Conservation (phyloP, 2,329 filamentous ascomycete genomes). For the Monosporascus sp. region DNA sequence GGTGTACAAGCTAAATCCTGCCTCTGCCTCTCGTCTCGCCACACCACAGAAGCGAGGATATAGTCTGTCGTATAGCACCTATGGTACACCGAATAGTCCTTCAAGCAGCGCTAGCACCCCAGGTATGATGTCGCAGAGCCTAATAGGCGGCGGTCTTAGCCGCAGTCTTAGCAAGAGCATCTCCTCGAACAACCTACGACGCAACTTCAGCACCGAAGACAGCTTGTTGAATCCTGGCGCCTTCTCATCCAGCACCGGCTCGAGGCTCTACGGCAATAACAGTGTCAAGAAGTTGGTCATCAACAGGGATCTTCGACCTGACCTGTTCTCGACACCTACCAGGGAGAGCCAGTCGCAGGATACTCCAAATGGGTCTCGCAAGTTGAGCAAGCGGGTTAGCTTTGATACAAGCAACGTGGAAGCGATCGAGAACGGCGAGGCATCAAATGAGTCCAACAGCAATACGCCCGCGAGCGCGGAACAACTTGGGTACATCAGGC, state of each 20-base stretch:
- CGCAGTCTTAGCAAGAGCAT: constrained; percentile 80
- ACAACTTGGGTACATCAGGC: constrained; percentile 56
- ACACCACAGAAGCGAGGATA: constrained; percentile 85
- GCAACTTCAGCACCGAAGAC: constrained; percentile 75
- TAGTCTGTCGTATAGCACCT: constrained; percentile 89
- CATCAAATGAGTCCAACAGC: constrained; percentile 38
- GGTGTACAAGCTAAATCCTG: constrained; percentile 81
- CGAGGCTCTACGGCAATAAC: constrained; percentile 60
- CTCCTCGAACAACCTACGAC: constrained; percentile 79
- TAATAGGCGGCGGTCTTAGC: constrained; percentile 61
- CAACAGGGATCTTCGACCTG: constrained; percentile 76
- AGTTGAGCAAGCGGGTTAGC: constrained; percentile 81
- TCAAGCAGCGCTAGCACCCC: constrained; percentile 66
- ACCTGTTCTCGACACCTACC: constrained; percentile 58
- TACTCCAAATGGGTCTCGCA: constrained; percentile 39
- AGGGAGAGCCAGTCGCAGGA: constrained; percentile 44
- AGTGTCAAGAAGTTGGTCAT: constrained; percentile 90
- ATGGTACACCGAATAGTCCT: constrained; percentile 72
- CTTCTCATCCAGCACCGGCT: constrained; percentile 64
- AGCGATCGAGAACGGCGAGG: constrained; percentile 35
- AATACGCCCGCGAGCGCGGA: constrained; percentile 48
- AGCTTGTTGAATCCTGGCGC: constrained; percentile 83
- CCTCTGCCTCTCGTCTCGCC: constrained; percentile 70
- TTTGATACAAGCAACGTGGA: constrained; percentile 67
- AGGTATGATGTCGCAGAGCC: constrained; percentile 59